phyloP scores from a whole-genome alignment of 768 basidiomycete genomes.

The Rhizopogon rudus region DNA sequence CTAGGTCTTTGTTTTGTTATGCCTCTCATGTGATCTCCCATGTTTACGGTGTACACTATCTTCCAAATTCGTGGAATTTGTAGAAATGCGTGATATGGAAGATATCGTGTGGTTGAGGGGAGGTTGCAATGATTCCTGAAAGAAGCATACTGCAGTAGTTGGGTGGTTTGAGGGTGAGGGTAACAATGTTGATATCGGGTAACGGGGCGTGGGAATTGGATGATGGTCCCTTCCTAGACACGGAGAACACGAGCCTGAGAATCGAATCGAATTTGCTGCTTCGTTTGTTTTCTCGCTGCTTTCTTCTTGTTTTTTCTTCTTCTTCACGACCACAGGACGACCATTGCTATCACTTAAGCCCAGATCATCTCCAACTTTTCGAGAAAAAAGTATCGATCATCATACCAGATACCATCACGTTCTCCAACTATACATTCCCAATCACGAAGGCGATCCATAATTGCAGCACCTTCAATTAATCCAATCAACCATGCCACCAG shows the following conservation, averaged over 20 bases:
- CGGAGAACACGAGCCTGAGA: conserved; percentile 8
- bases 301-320: conserved; percentile 5
- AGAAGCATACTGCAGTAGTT: no score
- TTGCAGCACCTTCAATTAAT: neutral
- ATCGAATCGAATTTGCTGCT: conserved; percentile 7
- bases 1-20: neutral
- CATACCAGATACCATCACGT: conserved; percentile 27
- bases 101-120: no score
- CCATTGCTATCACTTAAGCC: conserved; percentile 1
- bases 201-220: conserved; percentile 24
- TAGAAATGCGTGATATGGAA: neutral
- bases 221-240: conserved; percentile 11
- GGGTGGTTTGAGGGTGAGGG: no score
- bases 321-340: conserved; percentile 24
- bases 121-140: no score
- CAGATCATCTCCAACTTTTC: neutral
- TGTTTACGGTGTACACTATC: neutral
- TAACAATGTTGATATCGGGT: neutral
- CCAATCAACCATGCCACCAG: conserved; percentile 25
- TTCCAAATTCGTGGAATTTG: neutral
- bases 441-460: conserved; percentile 5
- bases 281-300: conserved; percentile 11
- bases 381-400: neutral
- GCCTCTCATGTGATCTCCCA: neutral
- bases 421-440: conserved; percentile 11